Conservation (phyloP, 2,329 filamentous ascomycete genomes). For the Calonectria pteridis region DNA sequence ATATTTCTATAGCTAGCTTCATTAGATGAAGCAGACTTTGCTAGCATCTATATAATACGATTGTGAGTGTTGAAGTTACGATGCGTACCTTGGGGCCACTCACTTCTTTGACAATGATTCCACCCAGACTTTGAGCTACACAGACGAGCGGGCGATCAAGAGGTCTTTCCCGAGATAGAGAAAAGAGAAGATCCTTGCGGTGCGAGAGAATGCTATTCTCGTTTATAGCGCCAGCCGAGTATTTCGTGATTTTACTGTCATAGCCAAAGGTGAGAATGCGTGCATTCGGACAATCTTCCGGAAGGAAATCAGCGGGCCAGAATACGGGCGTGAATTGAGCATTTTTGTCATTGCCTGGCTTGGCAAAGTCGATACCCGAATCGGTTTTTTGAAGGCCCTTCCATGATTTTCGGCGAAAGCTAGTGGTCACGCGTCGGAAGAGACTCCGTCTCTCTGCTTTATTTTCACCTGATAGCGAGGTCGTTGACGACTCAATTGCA, state of each 20-base stretch:
- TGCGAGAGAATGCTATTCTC: constrained; percentile 26
- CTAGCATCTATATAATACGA: constrained; percentile 20
- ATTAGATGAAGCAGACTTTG: neutral
- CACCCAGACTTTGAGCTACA: constrained; percentile 22
- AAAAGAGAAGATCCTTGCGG: constrained; percentile 28
- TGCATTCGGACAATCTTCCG: neutral
- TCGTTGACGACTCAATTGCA: too few species aligned
- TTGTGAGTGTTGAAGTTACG: neutral
- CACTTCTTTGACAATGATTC: constrained; percentile 30
- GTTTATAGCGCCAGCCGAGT: neutral
- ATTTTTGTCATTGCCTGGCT: too few species aligned
- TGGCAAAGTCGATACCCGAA: too few species aligned
- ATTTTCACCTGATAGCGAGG: too few species aligned
- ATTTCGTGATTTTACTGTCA: constrained; percentile 33
- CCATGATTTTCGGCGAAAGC: too few species aligned
- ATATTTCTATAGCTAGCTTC: constrained; percentile 32
- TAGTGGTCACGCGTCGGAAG: too few species aligned
- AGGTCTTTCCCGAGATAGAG: neutral
- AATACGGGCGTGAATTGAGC: neutral
- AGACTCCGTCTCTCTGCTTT: too few species aligned
- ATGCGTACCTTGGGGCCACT: too few species aligned
- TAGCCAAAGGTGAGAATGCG: constrained; percentile 29
- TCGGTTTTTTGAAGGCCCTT: too few species aligned
- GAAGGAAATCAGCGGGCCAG: constrained; percentile 29
- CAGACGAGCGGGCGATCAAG: constrained; percentile 12